phyloP scores from a whole-genome alignment of 371 early-diverging fungal genomes.

The Mortierella sp. region DNA sequence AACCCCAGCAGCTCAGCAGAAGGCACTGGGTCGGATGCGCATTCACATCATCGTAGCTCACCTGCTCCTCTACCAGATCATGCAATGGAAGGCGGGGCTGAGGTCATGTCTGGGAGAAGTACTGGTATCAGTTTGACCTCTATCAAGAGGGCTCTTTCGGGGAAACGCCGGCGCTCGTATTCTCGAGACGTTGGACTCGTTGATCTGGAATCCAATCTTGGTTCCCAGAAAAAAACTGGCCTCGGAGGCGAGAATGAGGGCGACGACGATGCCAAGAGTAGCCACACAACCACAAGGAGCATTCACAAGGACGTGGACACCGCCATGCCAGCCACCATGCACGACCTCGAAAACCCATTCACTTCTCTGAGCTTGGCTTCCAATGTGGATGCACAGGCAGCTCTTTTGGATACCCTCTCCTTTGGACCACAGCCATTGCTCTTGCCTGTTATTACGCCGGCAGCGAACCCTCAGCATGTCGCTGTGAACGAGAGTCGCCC shows the following conservation, averaged over 20 bases:
- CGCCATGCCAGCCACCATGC: background rate
- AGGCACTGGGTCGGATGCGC: too few species aligned
- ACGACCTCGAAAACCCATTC: constrained; percentile 29
- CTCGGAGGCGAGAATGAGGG: too few species aligned
- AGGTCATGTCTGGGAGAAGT: constrained; percentile 10
- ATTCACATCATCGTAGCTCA: too few species aligned
- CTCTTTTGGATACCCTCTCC: constrained; percentile 22
- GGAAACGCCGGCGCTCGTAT: constrained; percentile 8
- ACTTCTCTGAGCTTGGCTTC: background rate
- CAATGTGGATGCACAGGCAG: constrained; percentile 22
- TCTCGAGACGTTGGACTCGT: constrained; percentile 17
- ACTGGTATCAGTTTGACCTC: constrained; percentile 32
- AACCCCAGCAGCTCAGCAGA: too few species aligned
- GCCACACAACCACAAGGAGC: background rate
- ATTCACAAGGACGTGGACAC: background rate
- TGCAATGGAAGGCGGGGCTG: too few species aligned
- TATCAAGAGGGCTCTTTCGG: constrained; percentile 37
- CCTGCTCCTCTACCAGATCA: too few species aligned
- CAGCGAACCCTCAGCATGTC: constrained; percentile 12
- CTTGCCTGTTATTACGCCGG: constrained; percentile 19
- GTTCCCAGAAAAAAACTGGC: too few species aligned
- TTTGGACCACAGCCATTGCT: constrained; percentile 37
- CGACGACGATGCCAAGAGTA: too few species aligned
- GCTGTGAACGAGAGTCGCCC: constrained; percentile 20
- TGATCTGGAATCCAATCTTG: constrained; percentile 33